A percentile compares a stretch with the other conserved stretches of the same genome.
phyloP scores from a whole-genome alignment of 345 rosid species.

The Eucalyptus leucophloia region DNA sequence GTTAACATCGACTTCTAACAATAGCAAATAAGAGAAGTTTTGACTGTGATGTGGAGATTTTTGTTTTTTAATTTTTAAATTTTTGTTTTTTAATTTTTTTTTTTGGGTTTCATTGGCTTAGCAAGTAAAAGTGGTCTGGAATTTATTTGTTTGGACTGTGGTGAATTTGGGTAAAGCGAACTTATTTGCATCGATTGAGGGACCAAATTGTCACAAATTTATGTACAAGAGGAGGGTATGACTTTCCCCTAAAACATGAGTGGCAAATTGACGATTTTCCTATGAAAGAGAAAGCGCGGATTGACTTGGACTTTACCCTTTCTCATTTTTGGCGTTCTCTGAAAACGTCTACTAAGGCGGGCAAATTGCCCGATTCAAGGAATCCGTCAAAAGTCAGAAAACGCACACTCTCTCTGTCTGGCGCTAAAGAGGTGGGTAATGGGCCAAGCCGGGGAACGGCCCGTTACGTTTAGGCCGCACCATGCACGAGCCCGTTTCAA shows the following conservation, averaged over 20 bases:
- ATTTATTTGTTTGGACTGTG: background rate
- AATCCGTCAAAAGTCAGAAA: background rate
- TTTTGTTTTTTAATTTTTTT: too few relatives aligned
- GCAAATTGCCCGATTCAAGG: background rate
- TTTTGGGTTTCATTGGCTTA: rapidly evolving
- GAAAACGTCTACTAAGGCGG: background rate
- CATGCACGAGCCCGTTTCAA: background rate
- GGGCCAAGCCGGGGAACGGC: background rate
- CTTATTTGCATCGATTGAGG: background rate
- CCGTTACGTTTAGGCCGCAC: background rate
- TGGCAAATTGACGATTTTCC: background rate
- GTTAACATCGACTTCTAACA: too few relatives aligned
- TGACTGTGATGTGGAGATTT: rapidly evolving
- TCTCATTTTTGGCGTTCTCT: background rate
- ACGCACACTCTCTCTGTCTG: background rate
- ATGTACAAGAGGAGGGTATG: background rate
- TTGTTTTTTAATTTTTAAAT: background rate
- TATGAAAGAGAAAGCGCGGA: background rate
- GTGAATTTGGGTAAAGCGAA: background rate
- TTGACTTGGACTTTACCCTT: background rate
- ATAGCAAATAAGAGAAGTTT: background rate
- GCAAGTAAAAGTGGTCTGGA: background rate
- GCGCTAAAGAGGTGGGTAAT: background rate
- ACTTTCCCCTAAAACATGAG: background rate
- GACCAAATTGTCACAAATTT: background rate